These are phyloP conservation scores for Penicillium fuscoglaucum DNA, from an alignment of 2,329 filamentous ascomycete genomes.

Conservation along the genomic window DNA sequence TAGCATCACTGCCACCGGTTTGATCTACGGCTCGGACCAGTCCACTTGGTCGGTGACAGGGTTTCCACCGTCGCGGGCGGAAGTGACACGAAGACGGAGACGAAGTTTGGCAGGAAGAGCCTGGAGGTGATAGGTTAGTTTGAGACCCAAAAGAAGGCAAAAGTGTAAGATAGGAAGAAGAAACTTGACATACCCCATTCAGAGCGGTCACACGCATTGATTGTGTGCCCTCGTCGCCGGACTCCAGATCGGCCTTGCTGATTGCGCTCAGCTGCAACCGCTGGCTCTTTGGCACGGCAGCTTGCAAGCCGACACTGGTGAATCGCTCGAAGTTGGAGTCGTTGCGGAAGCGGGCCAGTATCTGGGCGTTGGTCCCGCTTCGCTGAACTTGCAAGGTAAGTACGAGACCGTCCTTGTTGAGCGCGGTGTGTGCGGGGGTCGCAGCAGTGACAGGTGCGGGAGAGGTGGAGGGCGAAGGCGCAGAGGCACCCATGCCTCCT, in stretches of 20 bases:
- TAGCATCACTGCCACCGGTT: slow-evolving; percentile 11
- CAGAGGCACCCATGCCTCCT: slow-evolving; percentile 42
- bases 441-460: slow-evolving; percentile 52
- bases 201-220: slow-evolving; percentile 83
- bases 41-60: slow-evolving; percentile 89
- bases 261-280: slow-evolving; percentile 91
- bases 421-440: slow-evolving; percentile 65
- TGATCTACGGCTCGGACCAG: slow-evolving; percentile 74
- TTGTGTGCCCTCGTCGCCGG: slow-evolving; percentile 82
- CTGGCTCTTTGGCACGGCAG: slow-evolving; percentile 94
- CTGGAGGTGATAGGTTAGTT: slow-evolving; percentile 51
- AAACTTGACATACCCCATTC: slow-evolving; percentile 72
- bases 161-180: neutral
- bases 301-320: slow-evolving; percentile 79
- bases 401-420: slow-evolving; percentile 80
- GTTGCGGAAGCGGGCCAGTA: slow-evolving; percentile 82
- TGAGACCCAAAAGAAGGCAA: slow-evolving; percentile 19
- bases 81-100: slow-evolving; percentile 81
- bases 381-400: slow-evolving; percentile 83
- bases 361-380: slow-evolving; percentile 68
- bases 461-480: slow-evolving; percentile 45
- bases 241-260: slow-evolving; percentile 72
- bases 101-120: slow-evolving; percentile 68
- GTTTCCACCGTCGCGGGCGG: slow-evolving; percentile 67
- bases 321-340: slow-evolving; percentile 64